Percentiles rank a stretch among this genome's conserved stretches.
Conservation (phyloP, 352 stramenopile genomes). For the Thraustotheca clavata region DNA sequence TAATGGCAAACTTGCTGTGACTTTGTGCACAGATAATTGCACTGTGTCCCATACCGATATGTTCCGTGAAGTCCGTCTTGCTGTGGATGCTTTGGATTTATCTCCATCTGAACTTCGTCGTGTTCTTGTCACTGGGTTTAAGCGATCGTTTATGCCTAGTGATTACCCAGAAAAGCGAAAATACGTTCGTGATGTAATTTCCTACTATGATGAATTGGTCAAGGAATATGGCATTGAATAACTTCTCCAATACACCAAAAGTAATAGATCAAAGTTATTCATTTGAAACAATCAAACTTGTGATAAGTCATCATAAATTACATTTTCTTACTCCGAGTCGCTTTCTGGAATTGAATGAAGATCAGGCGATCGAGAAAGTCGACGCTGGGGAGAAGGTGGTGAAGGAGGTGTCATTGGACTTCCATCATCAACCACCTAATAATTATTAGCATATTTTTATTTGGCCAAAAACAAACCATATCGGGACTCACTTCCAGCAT, state of each 20-base stretch:
- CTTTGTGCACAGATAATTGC: constrained; percentile 83
- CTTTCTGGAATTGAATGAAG: constrained; percentile 16
- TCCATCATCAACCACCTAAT: neutral
- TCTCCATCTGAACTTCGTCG: constrained; percentile 58
- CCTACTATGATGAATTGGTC: constrained; percentile 78
- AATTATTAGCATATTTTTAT: neutral
- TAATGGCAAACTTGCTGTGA: constrained; percentile 69
- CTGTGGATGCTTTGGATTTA: constrained; percentile 70
- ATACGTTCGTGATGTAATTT: constrained; percentile 80
- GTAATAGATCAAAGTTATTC: neutral
- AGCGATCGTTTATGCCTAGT: constrained; percentile 73
- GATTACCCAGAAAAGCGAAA: constrained; percentile 65
- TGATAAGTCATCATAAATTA: too few species aligned
- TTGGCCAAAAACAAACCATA: neutral
- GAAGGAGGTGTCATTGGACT: neutral
- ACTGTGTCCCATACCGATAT: constrained; percentile 83
- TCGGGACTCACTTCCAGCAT: neutral
- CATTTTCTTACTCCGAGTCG: constrained; percentile 10
- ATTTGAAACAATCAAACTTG: too few species aligned
- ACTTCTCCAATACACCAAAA: neutral
- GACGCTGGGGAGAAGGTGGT: constrained; percentile 3
- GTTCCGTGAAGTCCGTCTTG: constrained; percentile 68
- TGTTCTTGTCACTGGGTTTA: constrained; percentile 79
- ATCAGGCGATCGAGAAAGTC: constrained; percentile 5
- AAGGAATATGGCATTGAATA: constrained; percentile 52